Conservation (phyloP, 495 filamentous ascomycete genomes). For the Rhypophila decipiens region DNA sequence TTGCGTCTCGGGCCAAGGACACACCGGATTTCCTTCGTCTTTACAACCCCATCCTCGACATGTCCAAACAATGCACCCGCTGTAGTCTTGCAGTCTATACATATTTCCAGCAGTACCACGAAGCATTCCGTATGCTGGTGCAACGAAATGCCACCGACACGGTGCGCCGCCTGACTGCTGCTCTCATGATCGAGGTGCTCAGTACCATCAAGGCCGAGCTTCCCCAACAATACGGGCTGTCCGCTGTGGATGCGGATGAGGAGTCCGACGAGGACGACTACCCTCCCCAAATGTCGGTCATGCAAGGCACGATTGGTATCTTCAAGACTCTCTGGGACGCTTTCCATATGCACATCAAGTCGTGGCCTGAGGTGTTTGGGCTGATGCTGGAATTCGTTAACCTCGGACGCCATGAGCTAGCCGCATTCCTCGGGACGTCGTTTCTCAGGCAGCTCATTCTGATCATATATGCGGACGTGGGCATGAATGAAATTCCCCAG, state of each 20-base stretch:
- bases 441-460: slow-evolving; percentile 54
- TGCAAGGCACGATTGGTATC: slow-evolving; percentile 28
- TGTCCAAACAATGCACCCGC: slow-evolving; percentile 46
- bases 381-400: slow-evolving; percentile 55
- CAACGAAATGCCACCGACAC: slow-evolving; percentile 55
- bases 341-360: slow-evolving; percentile 50
- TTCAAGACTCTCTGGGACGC: slow-evolving; percentile 51
- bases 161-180: slow-evolving; percentile 54
- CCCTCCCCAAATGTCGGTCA: slow-evolving; percentile 27
- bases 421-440: slow-evolving; percentile 45
- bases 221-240: slow-evolving; percentile 36
- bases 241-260: slow-evolving; percentile 4
- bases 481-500: slow-evolving; percentile 29
- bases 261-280: slow-evolving; percentile 24
- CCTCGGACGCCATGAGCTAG: slow-evolving; percentile 48
- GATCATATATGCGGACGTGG: slow-evolving; percentile 55
- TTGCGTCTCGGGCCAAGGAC: slow-evolving; percentile 70
- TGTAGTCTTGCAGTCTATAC: slow-evolving; percentile 56
- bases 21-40: slow-evolving; percentile 54
- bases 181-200: slow-evolving; percentile 51
- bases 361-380: slow-evolving; percentile 79
- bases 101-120: slow-evolving; percentile 53
- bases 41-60: slow-evolving; percentile 43
- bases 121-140: slow-evolving; percentile 59
- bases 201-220: slow-evolving; percentile 39